Percentiles rank a stretch among this genome's conserved stretches.
Conservation (phyloP, 148 eudicot genomes). For the Rhododendron ferrugineum region DNA sequence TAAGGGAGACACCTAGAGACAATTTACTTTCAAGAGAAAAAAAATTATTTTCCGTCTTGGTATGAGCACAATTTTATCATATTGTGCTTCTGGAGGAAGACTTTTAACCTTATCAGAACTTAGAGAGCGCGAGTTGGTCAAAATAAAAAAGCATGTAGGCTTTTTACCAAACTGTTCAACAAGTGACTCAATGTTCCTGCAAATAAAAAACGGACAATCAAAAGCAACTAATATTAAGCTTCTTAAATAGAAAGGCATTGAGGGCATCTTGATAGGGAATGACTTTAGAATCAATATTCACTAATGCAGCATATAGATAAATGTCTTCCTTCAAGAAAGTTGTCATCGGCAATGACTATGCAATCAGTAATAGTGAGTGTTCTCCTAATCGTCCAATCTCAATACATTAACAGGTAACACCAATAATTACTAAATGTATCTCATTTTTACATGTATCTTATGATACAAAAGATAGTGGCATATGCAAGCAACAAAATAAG, state of each 20-base stretch:
- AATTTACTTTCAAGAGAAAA: neutral
- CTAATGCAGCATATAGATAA: neutral
- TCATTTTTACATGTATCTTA: neutral
- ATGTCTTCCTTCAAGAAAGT: neutral
- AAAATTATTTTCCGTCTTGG: neutral
- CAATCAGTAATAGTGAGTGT: neutral
- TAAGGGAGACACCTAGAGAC: neutral
- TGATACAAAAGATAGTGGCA: neutral
- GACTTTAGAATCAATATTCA: neutral
- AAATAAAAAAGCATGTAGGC: slow-evolving; percentile 89
- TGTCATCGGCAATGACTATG: neutral
- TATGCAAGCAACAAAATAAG: neutral
- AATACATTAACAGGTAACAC: neutral
- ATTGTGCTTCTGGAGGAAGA: neutral
- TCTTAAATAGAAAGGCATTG: neutral
- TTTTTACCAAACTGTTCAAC: slow-evolving; percentile 58
- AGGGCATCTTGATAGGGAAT: neutral
- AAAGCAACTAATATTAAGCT: neutral
- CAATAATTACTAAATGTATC: neutral
- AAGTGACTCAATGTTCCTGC: slow-evolving; percentile 75
- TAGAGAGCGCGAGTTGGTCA: slow-evolving; percentile 89
- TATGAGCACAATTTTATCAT: neutral
- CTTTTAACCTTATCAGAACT: slow-evolving; percentile 69
- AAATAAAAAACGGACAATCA: slow-evolving; percentile 11
- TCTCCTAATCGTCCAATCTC: neutral